Conservation (phyloP, 2,329 filamentous ascomycete genomes). For the Tolypocladium amazonense region DNA sequence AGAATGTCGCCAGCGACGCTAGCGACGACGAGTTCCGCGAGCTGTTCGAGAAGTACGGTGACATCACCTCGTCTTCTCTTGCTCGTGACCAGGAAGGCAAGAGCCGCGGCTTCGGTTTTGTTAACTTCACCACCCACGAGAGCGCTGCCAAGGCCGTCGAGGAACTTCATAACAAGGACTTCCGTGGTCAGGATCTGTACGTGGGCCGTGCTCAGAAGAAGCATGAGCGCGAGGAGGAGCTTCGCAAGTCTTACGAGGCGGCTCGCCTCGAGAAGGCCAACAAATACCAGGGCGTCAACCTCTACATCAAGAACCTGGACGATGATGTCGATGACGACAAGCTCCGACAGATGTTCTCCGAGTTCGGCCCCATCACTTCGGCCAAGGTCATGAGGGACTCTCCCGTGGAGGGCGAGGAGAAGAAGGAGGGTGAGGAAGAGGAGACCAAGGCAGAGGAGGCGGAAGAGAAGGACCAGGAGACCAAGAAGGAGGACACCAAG, state of each 20-base stretch:
- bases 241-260: constrained; percentile 97
- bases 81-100: constrained; percentile 83
- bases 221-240: constrained; percentile 98
- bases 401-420: constrained; percentile 41
- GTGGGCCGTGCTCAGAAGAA: constrained; percentile 99
- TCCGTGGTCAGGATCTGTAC: constrained; percentile 91
- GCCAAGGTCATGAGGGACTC: constrained; percentile 98
- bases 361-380: constrained; percentile 92
- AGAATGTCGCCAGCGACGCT: constrained; percentile 82
- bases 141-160: constrained; percentile 79
- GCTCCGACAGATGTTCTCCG: constrained; percentile 83
- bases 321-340: constrained; percentile 98
- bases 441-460: constrained; percentile 42
- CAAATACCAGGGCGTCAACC: constrained; percentile 99
- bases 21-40: constrained; percentile 91
- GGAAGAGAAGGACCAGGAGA: constrained; percentile 27
- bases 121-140: constrained; percentile 92
- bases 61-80: constrained; percentile 91
- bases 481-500: constrained; percentile 33
- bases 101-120: constrained; percentile 91
- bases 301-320: constrained; percentile 98
- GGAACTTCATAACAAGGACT: constrained; percentile 81
- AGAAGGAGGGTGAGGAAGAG: constrained; percentile 43
- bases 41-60: constrained; percentile 83
- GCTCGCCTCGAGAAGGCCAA: constrained; percentile 95